Evolutionary conservation across 176 grass and related monocot species (phyloP), one percentile per base, ranked within the genome.

Genomic region (Pontederia paniculata): DNA sequence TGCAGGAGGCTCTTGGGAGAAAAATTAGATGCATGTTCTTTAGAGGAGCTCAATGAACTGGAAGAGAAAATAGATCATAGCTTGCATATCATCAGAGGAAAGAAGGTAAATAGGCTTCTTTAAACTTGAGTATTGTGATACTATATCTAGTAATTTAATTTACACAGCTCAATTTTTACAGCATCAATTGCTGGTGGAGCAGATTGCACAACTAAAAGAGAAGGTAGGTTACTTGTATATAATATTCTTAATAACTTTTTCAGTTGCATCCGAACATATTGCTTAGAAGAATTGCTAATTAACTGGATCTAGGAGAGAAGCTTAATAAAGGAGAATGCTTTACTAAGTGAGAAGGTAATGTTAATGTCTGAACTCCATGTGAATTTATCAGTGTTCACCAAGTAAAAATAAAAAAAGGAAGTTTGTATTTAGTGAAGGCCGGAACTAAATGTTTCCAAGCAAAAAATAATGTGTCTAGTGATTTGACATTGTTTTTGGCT

Each of bases 1-100:
- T 81, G 15, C 45, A 81, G 78, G 51, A 70, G 62, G 44, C 46
- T 81, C 12, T 71, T 61, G n/a, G 72, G 78, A 23, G 66, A 67
- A 71, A 55, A 66, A 54, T 41, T 75, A 17, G 78, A 76, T 17
- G 67, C 60, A 53, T 75, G 60, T 45, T 60, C 72, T 42, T 1
- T 21, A 4, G 66, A 81, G 16, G 60, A 81, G 41, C 57, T 76
- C 46, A 8, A 57, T 56, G 53, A 81, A 49, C 25, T 75, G 13
- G 53, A 71, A 70, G 51, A 21, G 12, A 49, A 45, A 21, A 52
- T 81, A 21, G 65, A 61, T 46, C 54, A 50, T 19, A 64, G 72
- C 65, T 53, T 81, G 42, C 58, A 15, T 11, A 71, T 18, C 54
- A 61, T 76, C 59, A 71, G 66, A 66, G 23, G 21, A 64, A 69